Base-by-base conservation (phyloP, 371 early-diverging fungal species). In the Capillidium rhysosporum region DNA sequence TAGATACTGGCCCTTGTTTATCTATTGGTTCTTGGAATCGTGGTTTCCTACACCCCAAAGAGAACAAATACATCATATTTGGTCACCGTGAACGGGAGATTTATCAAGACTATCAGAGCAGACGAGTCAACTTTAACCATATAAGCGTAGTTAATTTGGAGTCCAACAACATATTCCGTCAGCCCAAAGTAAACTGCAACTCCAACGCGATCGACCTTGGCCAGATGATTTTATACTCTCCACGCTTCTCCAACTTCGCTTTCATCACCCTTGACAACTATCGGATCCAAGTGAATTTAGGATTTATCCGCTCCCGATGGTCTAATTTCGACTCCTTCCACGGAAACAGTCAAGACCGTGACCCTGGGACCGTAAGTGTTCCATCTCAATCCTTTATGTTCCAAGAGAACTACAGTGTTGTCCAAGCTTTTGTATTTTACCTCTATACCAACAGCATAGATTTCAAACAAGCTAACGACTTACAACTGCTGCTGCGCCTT, bases 21-120 rank as follows among this genome's bases (percentile, higher is more conserved):
- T 59, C 69, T 20, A 63, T 72, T 3, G 84, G 84, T 2, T 82
- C 83, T 29, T 86, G 87, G 87, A 86, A 82, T 63, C 69, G 81
- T 39, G 80, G 81, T 8, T 60, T 83, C 0, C 58, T 86, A 5
- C 69, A 76, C 40, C 77, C 76, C 10, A 60, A 58, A 28, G 68
- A 68, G 8, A 76, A 81, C 44, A 71, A 71, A 20, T 75, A 78
- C 54, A 65, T 78, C 14, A 72, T 85, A 16, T 73, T 85, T 61
- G 86, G 87, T 5, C 70, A 86, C 58, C 75, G 71, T 26, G 64
- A 71, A n/a, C 70, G 86, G 10, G 73, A 69, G 31, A 63, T 85
- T 25, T 64, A 74, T 2, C 76, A 80, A 29, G 87, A 86, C 57
- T 86, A 86, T 56, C 75, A 82, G 52, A 72, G 77, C 49, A 75